phyloP scores from a whole-genome alignment of 805 yeast species.

The Saturnispora besseyi region DNA sequence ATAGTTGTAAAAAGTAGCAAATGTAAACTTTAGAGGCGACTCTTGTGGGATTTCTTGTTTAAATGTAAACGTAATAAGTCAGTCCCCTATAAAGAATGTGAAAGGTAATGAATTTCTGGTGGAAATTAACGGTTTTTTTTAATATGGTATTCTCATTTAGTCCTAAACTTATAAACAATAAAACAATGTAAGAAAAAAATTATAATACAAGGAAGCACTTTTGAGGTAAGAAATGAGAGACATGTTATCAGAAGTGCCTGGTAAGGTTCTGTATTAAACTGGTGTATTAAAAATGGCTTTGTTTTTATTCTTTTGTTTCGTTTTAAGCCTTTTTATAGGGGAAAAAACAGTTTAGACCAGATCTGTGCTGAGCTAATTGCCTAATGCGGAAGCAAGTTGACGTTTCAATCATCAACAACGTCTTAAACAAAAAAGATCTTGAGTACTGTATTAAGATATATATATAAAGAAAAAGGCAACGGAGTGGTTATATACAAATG shows the following conservation, averaged over 20 bases:
- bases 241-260: no score
- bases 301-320: not conserved
- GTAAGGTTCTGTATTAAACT: no score
- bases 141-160: not conserved
- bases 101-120: not conserved
- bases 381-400: not conserved
- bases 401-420: no score
- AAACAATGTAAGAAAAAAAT: not conserved
- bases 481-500: not conserved
- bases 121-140: not conserved
- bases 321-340: not conserved
- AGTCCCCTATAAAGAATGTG: not conserved
- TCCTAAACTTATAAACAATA: not conserved
- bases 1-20: not conserved
- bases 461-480: not conserved
- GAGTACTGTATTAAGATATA: not conserved
- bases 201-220: not conserved
- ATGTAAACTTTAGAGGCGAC: no score
- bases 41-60: no score
- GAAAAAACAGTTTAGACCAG: not conserved
- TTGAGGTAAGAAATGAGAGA: no score
- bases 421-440: not conserved
- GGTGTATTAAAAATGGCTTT: no score
- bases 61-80: no score
- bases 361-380: not conserved